A percentile compares a stretch with the other conserved stretches of the same genome.
phyloP scores from a whole-genome alignment of 2,329 filamentous ascomycete genomes.

The Ophiostoma perfectum region DNA sequence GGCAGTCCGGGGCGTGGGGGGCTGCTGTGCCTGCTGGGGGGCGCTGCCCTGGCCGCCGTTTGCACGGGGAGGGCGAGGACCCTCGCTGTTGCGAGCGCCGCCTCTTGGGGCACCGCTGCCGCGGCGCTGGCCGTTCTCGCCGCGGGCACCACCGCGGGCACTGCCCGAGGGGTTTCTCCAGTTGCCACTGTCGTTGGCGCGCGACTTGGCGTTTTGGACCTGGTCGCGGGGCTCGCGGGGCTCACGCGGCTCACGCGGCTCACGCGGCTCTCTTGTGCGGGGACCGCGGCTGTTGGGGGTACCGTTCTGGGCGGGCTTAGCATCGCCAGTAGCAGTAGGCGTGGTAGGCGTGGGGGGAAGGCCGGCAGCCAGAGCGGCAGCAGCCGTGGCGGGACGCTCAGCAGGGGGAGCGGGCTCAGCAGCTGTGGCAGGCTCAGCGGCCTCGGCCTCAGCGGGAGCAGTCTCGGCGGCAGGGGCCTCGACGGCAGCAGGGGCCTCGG shows the following conservation, averaged over 20 bases:
- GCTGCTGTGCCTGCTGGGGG: slow-evolving; percentile 31
- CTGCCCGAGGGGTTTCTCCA: slow-evolving; percentile 52
- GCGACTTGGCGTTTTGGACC: slow-evolving; percentile 46
- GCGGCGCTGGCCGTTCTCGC: slow-evolving; percentile 34
- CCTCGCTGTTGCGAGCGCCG: slow-evolving; percentile 42
- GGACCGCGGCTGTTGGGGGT: slow-evolving; percentile 25
- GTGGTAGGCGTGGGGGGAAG: slow-evolving; percentile 21
- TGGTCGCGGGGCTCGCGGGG: slow-evolving; percentile 37
- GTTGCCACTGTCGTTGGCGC: slow-evolving; percentile 53
- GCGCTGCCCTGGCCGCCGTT: slow-evolving; percentile 39
- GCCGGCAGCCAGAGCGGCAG: slow-evolving; percentile 19
- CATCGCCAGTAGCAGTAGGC: slow-evolving; percentile 27
- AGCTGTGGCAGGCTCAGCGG: slow-evolving; percentile 11
- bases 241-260: slow-evolving; percentile 32
- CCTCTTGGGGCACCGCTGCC: slow-evolving; percentile 39
- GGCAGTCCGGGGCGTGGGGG: slow-evolving; percentile 27
- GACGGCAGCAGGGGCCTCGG: slow-evolving; percentile 13
- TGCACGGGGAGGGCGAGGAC: slow-evolving; percentile 43
- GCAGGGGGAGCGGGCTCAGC: slow-evolving; percentile 2
- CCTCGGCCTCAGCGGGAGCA: slow-evolving; percentile 20
- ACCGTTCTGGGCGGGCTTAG: slow-evolving; percentile 28
- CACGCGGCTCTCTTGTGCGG: slow-evolving; percentile 33
- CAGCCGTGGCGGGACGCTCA: slow-evolving; percentile 15
- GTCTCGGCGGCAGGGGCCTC: slow-evolving; percentile 1
- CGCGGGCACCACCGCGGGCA: slow-evolving; percentile 38